Evolutionary conservation across 306 rosid species (phyloP), one percentile per base, ranked within the genome.

Genomic region (Fragaria nilgerrensis): DNA sequence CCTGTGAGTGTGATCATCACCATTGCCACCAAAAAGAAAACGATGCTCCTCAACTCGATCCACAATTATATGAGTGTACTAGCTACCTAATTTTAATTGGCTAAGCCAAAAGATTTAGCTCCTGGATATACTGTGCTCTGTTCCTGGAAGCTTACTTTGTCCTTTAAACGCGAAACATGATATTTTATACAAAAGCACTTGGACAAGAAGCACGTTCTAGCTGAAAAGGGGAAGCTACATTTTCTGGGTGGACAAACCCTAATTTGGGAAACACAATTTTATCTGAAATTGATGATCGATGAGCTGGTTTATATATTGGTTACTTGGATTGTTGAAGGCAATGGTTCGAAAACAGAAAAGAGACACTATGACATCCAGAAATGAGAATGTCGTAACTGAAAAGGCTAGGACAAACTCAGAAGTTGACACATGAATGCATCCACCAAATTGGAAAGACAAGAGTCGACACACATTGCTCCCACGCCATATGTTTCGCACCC

Each of bases 181-280:
- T 14, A 29, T 32, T 29, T 29, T 32, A 63, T 62, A 58, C 49
- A 68, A 78, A 55, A 59, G 43, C 15, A 62, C 66, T 70, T 27
- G 44, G 61, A 50, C 63, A 19, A 71, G 75, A 71, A 53, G 56
- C 75, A 71, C 62, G 75, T 32, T 17, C 27, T 47, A 7, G 3
- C 16, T 47, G 9, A 16, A 47, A 47, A 36, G 69, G 69, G 6
- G 44, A 9, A 12, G 22, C 27, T 39, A 19, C 47, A 65, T 65
- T 56, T 34, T 65, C 23, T 52, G 32, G 27, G 59, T 20, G 19
- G 43, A n/a, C 12, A 59, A 65, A 72, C 34, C 5, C 73, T 47
- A 70, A 13, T 88, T 82, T 56, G 62, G 87, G 86, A 88, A 86
- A 76, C 48, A 74, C 76, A 80, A 81, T 78, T 84, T 83, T 68